Base-by-base conservation (phyloP, 495 filamentous ascomycete species). In the Chaetomium fimeti region DNA sequence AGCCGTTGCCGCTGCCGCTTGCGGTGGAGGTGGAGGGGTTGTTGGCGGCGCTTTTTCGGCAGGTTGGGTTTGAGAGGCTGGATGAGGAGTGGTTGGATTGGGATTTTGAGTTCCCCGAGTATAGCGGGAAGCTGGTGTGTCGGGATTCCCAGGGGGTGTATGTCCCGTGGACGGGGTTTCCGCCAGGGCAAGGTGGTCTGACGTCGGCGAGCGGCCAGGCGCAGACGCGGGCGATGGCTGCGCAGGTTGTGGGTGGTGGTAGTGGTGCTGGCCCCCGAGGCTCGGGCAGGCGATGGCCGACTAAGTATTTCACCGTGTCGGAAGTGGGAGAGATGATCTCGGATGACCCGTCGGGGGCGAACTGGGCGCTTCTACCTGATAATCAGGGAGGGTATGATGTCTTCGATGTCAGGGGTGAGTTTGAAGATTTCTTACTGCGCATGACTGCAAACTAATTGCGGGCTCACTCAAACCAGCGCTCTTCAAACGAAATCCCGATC, bases 261-360 rank as follows among this genome's bases (percentile, higher is more conserved):
- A 3, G 18, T 3, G 15, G 9, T n/a, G n/a, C n/a, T 18, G 16
- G 40, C 0, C n/a, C 42, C 1, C 18, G 12, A 11, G 8, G 1
- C 7, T 12, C n/a, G 8, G 12, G 20, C 22, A 15, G 8, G 2
- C 7, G 9, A 16, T 42, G 0, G 29, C 15, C 9, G 29, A 42
- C 3, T 0, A 55, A 8, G 20, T 53, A 64, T 32, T 52, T 56
- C n/a, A 59, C 62, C 11, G 53, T 63, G 9, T 63, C 61, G 5
- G 53, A 64, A 9, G 62, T 64, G n/a, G 62, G 55, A 15, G 55
- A 59, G 3, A 57, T 22, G 28, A 16, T 22, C 4, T 62, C 60
- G 24, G n/a, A 29, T 22, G 24, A 36, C 27, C 32, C 4, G 32
- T 9, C 12, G 36, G 15, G 15, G 18, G 18, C 29, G 8, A 59